Base-by-base conservation (phyloP, 345 rosid genomes). In the thale cress (Arabidopsis thaliana) region DNA sequence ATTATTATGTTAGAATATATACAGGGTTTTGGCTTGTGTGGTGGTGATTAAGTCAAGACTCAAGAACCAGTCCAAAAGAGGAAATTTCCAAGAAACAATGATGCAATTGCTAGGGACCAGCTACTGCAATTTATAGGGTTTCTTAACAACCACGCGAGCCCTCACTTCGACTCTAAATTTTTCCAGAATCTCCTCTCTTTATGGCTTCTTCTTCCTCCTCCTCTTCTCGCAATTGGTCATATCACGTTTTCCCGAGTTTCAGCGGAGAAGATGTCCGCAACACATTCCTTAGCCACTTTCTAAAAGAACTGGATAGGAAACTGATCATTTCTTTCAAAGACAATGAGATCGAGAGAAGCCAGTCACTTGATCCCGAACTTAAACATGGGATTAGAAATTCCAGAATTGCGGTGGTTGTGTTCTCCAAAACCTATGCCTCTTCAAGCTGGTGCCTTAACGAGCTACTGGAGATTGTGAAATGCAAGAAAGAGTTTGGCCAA, bases 381-480 rank as follows among this genome's bases (percentile, higher is more conserved):
- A 6, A 4, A 52, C n/a, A 33, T 0, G 64, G 48, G 0, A 73
- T 53, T 0, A 13, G 0, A 2, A 4, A 3, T 5, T 73, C 77
- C 0, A 73, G 63, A 3, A 64, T 63, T 0, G 69, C 71, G 0
- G 8, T 73, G 2, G 71, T 73, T 0, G 36, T 73, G 7, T 53
- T 73, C 3, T 55, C 77, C 0, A 6, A 44, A 44, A 53, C 64
- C 0, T 73, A 64, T 12, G 2, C 71, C 1, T 64, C 77, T 33
- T 73, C 77, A 0, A 32, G 56, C 24, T 73, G 64, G 64, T 63
- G 71, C 1, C 20, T 73, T 0, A 5, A 73, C 2, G 77, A 73
- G 46, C 3, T 73, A 33, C 0, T 53, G 3, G 65, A 73, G 38
- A 73, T 73, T 8, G n/a, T 63, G 3, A 53, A 13, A 7, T 71